phyloP scores from a whole-genome alignment of 352 stramenopile genomes.

The Thalassiosira exigua region DNA sequence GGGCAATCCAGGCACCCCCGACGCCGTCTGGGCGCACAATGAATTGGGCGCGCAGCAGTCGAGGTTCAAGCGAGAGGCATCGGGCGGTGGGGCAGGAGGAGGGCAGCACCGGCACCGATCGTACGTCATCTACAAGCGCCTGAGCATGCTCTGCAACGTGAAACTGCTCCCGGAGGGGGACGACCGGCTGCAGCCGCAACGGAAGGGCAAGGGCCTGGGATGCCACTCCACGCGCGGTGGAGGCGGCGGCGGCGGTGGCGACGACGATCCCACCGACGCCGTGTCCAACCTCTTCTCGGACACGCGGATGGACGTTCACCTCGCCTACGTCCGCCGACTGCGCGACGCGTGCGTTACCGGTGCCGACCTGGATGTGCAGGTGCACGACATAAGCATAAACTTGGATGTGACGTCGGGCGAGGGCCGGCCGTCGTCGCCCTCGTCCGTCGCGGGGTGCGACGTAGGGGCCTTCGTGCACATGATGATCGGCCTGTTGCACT shows the following conservation, averaged over 20 bases:
- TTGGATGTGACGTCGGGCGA: constrained; percentile 43
- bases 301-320: constrained; percentile 70
- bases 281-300: constrained; percentile 39
- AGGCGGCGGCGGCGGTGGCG: no score
- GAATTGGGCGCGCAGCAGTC: constrained; percentile 45
- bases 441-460: constrained; percentile 23
- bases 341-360: constrained; percentile 68
- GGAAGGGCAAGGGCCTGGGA: not conserved
- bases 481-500: constrained; percentile 67
- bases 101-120: constrained; percentile 39
- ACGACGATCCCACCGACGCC: not conserved
- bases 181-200: not conserved
- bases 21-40: constrained; percentile 82
- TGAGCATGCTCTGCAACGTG: constrained; percentile 53
- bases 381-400: constrained; percentile 64
- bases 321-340: constrained; percentile 64
- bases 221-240: not conserved
- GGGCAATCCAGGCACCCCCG: constrained; percentile 67
- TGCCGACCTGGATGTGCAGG: constrained; percentile 70
- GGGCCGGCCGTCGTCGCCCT: constrained; percentile 9
- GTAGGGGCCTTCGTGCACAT: constrained; percentile 52
- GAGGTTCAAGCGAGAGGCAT: constrained; percentile 22
- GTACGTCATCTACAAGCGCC: constrained; percentile 79
- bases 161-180: constrained; percentile 23
- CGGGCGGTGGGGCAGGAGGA: not conserved